Conservation (phyloP, 2,329 filamentous ascomycete species). For the Eurotiales sp. region DNA sequence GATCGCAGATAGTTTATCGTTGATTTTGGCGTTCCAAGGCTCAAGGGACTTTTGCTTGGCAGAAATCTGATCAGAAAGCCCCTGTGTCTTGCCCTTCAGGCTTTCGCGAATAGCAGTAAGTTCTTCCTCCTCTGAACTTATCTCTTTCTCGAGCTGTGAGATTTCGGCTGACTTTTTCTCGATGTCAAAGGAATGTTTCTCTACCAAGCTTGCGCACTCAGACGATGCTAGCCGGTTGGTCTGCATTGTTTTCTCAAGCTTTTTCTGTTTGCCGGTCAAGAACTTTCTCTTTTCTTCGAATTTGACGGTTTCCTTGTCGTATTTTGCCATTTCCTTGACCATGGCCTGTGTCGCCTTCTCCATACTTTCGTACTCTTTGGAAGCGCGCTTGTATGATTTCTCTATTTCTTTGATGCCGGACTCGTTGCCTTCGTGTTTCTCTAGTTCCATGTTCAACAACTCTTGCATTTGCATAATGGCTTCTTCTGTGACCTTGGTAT, state of each 20-base stretch:
- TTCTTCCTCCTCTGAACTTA: slow-evolving; percentile 76
- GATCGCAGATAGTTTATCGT: slow-evolving; percentile 89
- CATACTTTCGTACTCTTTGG: slow-evolving; percentile 75
- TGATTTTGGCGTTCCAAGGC: slow-evolving; percentile 96
- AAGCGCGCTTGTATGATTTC: slow-evolving; percentile 75
- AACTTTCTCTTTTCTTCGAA: slow-evolving; percentile 98
- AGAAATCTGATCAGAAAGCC: slow-evolving; percentile 87
- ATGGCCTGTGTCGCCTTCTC: slow-evolving; percentile 77
- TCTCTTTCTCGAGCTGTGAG: slow-evolving; percentile 67
- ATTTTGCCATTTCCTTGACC: slow-evolving; percentile 82
- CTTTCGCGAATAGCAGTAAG: slow-evolving; percentile 77
- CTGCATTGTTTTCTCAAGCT: slow-evolving; percentile 82
- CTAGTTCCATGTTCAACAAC: slow-evolving; percentile 78
- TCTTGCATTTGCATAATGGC: slow-evolving; percentile 87
- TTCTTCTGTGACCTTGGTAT: slow-evolving; percentile 82
- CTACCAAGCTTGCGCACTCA: slow-evolving; percentile 73
- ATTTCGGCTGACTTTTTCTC: slow-evolving; percentile 73
- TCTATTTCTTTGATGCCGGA: slow-evolving; percentile 86
- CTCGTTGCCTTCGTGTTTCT: slow-evolving; percentile 87
- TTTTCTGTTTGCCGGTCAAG: slow-evolving; percentile 83
- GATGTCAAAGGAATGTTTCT: slow-evolving; percentile 74
- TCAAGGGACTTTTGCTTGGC: slow-evolving; percentile 90
- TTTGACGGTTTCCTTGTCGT: slow-evolving; percentile 95
- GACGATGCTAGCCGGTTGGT: slow-evolving; percentile 69
- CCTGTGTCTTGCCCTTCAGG: slow-evolving; percentile 93